These are phyloP conservation scores for Podaxis rugospora DNA, from an alignment of 768 basidiomycete genomes.

Conservation along the genomic window DNA sequence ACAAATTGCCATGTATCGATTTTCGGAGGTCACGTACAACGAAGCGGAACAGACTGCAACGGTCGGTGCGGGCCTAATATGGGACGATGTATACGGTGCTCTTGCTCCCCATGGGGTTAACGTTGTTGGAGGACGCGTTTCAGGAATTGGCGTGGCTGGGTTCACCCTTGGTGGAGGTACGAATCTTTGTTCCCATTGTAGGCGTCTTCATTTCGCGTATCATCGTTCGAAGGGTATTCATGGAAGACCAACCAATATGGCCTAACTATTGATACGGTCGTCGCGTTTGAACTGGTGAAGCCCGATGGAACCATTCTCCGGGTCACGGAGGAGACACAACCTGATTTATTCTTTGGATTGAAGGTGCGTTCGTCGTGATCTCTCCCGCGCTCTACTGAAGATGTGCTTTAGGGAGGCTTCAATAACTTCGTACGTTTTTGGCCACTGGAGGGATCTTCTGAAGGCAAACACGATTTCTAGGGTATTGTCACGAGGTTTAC, in stretches of 20 bases:
- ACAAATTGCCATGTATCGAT: conserved; percentile 51
- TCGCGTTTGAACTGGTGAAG: conserved; percentile 52
- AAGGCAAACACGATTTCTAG: conserved; percentile 16
- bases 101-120: conserved; percentile 45
- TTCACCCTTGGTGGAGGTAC: conserved; percentile 54
- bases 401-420: conserved; percentile 43
- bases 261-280: conserved; percentile 51
- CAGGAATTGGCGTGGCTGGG: conserved; percentile 57
- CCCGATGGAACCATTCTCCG: conserved; percentile 43
- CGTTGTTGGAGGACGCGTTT: conserved; percentile 56
- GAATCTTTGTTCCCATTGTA: not conserved
- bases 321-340: conserved; percentile 28
- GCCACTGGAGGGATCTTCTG: not conserved
- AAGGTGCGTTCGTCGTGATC: not conserved
- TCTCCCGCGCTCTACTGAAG: not conserved
- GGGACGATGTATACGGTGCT: conserved; percentile 60
- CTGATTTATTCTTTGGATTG: conserved; percentile 38
- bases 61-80: conserved; percentile 46
- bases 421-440: conserved; percentile 48
- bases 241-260: conserved; percentile 62
- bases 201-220: conserved; percentile 17
- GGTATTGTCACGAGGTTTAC: conserved; percentile 61
- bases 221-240: conserved; percentile 48
- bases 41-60: conserved; percentile 31
- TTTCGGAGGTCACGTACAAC: conserved; percentile 42